Base-by-base conservation (phyloP, 495 filamentous ascomycete species). In the Penicillium steckii region DNA sequence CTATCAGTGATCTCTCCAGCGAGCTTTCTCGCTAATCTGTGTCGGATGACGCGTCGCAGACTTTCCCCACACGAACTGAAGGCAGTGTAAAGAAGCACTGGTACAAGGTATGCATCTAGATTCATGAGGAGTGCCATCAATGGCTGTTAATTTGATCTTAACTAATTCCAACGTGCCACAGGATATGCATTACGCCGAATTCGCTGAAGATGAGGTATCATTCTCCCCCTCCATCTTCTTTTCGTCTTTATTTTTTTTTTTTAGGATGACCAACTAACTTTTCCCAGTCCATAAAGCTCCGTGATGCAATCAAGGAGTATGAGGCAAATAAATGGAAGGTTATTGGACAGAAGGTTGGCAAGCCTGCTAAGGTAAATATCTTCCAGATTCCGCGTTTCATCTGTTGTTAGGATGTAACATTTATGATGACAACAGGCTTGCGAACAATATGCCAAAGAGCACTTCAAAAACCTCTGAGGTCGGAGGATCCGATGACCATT, bases 151-250 rank as follows among this genome's bases (percentile, higher is more conserved):
- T 25, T 23, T 43, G 19, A 43, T 2, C 43, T 12, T 52, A 60
- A 46, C 64, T 75, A 42, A 79, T 49, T 51, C 21, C 40, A 15
- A 6, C 9, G 15, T 44, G n/a, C 24, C 42, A 25, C 42, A 85
- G 91, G 94, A 97, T 62, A 98, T 98, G 94, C 94, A 98, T 64
- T 97, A 98, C 69, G 94, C 94, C 47, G 94, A 98, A 66, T 98
- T 98, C 64, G 94, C 89, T 42, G 94, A 97, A 78, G 92, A 98
- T 61, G 94, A 98, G 83, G 91, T 96, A 80, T 67, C 72, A 73
- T 53, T 46, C 48, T 48, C 49, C 38, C 25, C 44, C 46, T 9
- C 8, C 7, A n/a, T 48, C 35, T 33, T 48, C 38, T 24, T 9
- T 10, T 45, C 38, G 32, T 32, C 10, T 32, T 8, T 32, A 32